Percentiles rank a stretch among this genome's conserved stretches.
Evolutionary conservation across 192 early-diverging fungal species (phyloP).

Genomic region (Pecoramyces ruminantium): DNA sequence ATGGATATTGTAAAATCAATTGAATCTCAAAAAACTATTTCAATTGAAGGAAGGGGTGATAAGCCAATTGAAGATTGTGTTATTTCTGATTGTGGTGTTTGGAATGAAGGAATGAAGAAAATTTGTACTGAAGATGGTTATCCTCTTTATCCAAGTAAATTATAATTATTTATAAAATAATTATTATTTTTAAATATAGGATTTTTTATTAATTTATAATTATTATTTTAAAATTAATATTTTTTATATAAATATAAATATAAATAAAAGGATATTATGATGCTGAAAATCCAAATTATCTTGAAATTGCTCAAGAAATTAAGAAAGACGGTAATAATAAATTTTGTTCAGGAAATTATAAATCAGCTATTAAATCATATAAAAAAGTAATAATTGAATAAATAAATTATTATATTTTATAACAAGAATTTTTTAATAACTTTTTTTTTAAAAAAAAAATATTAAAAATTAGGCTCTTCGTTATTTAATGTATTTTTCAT

Average conservation of each 20-base stretch:
- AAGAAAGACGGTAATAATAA: constrained; percentile 64
- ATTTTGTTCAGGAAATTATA: constrained; percentile 48
- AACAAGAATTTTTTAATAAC: too few species aligned
- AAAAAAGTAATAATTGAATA: constrained; percentile 27
- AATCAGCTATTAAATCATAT: constrained; percentile 53
- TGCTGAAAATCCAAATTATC: constrained; percentile 22
- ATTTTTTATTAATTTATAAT: too few species aligned
- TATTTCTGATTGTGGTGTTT: constrained; percentile 62
- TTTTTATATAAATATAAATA: too few species aligned
- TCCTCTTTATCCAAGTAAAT: background rate
- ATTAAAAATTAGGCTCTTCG: background rate
- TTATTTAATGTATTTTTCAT: background rate
- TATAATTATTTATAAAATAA: background rate
- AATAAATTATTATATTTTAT: too few species aligned
- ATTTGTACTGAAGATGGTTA: background rate
- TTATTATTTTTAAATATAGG: too few species aligned
- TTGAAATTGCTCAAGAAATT: constrained; percentile 38
- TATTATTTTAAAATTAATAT: constrained; percentile 35
- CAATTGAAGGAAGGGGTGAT: constrained; percentile 22
- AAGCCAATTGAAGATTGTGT: constrained; percentile 35
- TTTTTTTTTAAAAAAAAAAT: too few species aligned
- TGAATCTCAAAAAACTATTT: constrained; percentile 20
- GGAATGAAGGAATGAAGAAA: constrained; percentile 13
- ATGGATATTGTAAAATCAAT: background rate
- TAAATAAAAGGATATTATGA: constrained; percentile 29